Conservation (phyloP, 2,329 filamentous ascomycete genomes). For the Clarireedia monteithiana region DNA sequence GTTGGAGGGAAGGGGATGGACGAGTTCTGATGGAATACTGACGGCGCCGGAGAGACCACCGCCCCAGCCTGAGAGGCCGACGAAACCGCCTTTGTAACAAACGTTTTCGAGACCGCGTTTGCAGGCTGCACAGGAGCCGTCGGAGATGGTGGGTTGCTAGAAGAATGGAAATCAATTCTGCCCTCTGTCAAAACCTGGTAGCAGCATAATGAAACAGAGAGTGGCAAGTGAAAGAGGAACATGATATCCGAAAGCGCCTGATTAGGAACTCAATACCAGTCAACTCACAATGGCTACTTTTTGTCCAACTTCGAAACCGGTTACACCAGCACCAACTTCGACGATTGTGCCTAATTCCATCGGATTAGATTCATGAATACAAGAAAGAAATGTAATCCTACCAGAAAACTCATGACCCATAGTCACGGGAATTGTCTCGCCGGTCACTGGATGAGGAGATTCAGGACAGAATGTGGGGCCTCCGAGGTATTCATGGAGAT, state of each 20-base stretch:
- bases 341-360: constrained; percentile 34
- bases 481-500: constrained; percentile 45
- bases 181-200: too few species aligned
- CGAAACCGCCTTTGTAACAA: constrained; percentile 48
- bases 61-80: constrained; percentile 37
- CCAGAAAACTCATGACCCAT: constrained; percentile 61
- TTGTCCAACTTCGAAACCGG: constrained; percentile 43
- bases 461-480: constrained; percentile 40
- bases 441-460: constrained; percentile 49
- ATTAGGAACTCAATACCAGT: too few species aligned
- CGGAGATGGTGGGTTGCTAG: constrained; percentile 49
- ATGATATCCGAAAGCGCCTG: too few species aligned
- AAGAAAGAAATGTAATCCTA: not conserved
- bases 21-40: constrained; percentile 41
- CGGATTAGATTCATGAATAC: not conserved
- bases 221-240: too few species aligned
- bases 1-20: constrained; percentile 43
- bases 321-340: constrained; percentile 46
- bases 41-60: constrained; percentile 49
- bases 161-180: too few species aligned
- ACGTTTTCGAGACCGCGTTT: constrained; percentile 45
- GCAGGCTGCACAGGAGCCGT: constrained; percentile 49
- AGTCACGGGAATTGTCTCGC: constrained; percentile 48
- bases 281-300: constrained; percentile 39
- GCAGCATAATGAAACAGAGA: too few species aligned